phyloP scores from a whole-genome alignment of 352 stramenopile species.

The Phytopythium montanum region DNA sequence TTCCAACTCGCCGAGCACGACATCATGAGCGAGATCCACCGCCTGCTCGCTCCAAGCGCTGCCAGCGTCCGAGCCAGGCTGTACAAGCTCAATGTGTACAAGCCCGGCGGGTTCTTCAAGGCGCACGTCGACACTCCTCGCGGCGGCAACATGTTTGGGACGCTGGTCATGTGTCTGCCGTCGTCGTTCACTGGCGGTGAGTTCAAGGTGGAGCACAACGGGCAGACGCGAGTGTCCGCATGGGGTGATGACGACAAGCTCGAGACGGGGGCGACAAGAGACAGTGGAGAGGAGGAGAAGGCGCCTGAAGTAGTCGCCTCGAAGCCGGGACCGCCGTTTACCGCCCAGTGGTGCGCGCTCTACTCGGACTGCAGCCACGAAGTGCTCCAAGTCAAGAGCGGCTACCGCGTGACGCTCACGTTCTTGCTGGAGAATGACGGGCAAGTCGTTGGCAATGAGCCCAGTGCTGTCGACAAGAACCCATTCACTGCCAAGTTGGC shows the following conservation, averaged over 20 bases:
- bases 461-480: not conserved
- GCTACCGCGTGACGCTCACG: not conserved
- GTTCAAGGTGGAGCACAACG: not conserved
- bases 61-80: not conserved
- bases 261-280: not conserved
- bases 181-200: not conserved
- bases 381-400: not conserved
- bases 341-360: not conserved
- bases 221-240: not conserved
- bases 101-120: conserved; percentile 3
- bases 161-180: conserved; percentile 1
- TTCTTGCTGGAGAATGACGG: conserved; percentile 1
- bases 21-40: conserved; percentile 1
- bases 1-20: not conserved
- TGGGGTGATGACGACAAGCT: not conserved
- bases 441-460: not conserved
- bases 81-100: conserved; percentile 2
- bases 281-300: not conserved
- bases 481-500: not conserved
- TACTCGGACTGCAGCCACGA: conserved; percentile 4
- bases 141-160: conserved; percentile 2
- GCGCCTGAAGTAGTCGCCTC: not conserved
- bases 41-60: not conserved
- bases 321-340: not conserved
- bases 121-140: conserved; percentile 1